Percentiles rank a stretch among this genome's conserved stretches.
Evolutionary conservation across 2,329 filamentous ascomycete genomes (phyloP).

Genomic region (Cadophora sp.): DNA sequence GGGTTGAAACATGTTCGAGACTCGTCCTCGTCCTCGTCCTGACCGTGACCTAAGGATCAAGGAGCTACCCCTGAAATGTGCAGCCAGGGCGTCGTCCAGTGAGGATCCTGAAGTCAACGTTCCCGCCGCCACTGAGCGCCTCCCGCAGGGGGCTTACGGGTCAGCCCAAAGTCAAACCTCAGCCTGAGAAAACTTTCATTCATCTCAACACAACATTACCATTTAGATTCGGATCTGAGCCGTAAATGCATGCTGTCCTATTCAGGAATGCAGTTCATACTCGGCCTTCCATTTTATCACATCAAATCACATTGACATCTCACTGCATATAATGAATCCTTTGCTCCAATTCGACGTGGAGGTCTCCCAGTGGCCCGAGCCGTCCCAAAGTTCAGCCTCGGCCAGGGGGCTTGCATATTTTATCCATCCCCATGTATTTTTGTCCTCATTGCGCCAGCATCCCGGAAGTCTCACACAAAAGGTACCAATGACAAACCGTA

Average conservation of each 20-base stretch:
- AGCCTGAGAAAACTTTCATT: too few species aligned
- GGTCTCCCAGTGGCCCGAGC: conserved; percentile 22
- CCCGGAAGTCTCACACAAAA: background rate
- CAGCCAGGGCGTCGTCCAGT: background rate
- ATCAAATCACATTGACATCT: background rate
- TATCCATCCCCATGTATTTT: conserved; percentile 12
- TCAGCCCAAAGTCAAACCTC: background rate
- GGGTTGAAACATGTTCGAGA: conserved; percentile 22
- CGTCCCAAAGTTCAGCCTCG: conserved; percentile 17
- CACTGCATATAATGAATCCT: conserved; percentile 6
- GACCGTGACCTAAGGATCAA: too few species aligned
- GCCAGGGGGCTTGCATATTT: background rate
- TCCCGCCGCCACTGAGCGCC: conserved; percentile 8
- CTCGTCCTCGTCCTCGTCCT: background rate
- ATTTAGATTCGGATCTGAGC: too few species aligned
- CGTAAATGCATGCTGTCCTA: too few species aligned
- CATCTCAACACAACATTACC: too few species aligned
- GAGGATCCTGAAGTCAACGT: background rate
- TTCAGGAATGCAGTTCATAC: background rate
- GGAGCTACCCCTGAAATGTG: background rate
- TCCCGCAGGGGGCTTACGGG: background rate
- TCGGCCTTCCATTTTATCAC: background rate
- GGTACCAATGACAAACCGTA: background rate
- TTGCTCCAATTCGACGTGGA: conserved; percentile 6
- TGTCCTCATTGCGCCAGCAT: conserved; percentile 11